Percentiles rank a stretch among this genome's conserved stretches.
Evolutionary conservation across 345 rosid species (phyloP).

Genomic region (Capsella bursapastoris): DNA sequence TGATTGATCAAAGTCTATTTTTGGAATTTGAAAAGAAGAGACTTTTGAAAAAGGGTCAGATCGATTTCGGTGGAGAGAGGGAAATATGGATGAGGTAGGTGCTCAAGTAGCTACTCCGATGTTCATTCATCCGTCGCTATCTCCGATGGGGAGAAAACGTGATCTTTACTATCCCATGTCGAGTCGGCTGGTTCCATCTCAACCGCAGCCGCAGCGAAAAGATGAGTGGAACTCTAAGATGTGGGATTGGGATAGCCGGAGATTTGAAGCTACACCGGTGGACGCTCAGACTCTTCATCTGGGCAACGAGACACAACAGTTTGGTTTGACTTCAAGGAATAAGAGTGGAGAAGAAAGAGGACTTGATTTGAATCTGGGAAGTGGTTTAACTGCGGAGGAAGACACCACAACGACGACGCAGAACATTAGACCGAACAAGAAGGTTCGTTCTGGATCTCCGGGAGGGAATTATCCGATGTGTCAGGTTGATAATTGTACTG

Average conservation of each 20-base stretch:
- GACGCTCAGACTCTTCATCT: slow-evolving; percentile 50
- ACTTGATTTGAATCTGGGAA: slow-evolving; percentile 78
- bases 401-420: slow-evolving; percentile 45
- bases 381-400: slow-evolving; percentile 54
- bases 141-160: slow-evolving; percentile 67
- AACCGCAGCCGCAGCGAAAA: slow-evolving; percentile 37
- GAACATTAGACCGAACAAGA: slow-evolving; percentile 63
- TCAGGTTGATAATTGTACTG: slow-evolving; percentile 84
- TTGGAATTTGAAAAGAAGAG: neutral
- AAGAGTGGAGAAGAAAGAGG: slow-evolving; percentile 47
- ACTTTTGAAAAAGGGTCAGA: slow-evolving; percentile 12
- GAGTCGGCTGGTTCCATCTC: slow-evolving; percentile 32
- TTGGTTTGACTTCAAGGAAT: slow-evolving; percentile 37
- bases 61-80: slow-evolving; percentile 19
- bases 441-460: slow-evolving; percentile 78
- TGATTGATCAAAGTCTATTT: slow-evolving; percentile 11
- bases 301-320: slow-evolving; percentile 38
- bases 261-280: slow-evolving; percentile 67
- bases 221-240: slow-evolving; percentile 72
- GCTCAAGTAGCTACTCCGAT: slow-evolving; percentile 70
- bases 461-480: slow-evolving; percentile 75
- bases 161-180: slow-evolving; percentile 55
- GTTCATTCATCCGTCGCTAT: slow-evolving; percentile 59
- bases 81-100: slow-evolving; percentile 80
- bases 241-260: slow-evolving; percentile 84